Evolutionary conservation across 177 flowering plant genomes (phyloP).

Genomic region (Telopea speciosissima): DNA sequence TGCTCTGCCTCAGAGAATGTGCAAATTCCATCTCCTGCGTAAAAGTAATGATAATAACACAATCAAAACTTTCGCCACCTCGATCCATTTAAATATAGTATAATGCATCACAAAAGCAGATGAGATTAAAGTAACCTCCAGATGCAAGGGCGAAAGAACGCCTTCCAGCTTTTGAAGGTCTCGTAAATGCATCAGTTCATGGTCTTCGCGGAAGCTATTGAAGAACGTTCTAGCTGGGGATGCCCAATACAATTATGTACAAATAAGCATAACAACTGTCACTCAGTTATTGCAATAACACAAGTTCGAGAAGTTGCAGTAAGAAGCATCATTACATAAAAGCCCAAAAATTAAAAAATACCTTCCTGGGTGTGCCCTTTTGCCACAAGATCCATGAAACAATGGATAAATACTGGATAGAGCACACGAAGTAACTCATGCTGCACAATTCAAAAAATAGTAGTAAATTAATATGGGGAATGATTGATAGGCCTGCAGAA

Average conservation of each 20-base stretch:
- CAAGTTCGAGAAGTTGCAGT: neutral
- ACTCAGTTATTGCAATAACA: neutral
- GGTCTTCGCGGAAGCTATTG: slow-evolving; percentile 86
- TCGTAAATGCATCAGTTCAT: slow-evolving; percentile 74
- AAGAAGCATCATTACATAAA: slow-evolving; percentile 1
- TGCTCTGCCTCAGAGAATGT: slow-evolving; percentile 73
- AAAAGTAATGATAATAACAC: neutral
- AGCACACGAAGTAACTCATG: slow-evolving; percentile 93
- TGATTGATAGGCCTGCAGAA: neutral
- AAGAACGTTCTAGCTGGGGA: slow-evolving; percentile 73
- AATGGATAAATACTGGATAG: slow-evolving; percentile 92
- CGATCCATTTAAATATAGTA: neutral
- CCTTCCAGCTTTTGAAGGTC: slow-evolving; percentile 95
- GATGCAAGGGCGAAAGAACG: slow-evolving; percentile 83
- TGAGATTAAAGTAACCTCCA: slow-evolving; percentile 51
- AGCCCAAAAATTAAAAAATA: slow-evolving; percentile 12
- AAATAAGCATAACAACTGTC: neutral
- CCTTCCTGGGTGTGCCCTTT: slow-evolving; percentile 87
- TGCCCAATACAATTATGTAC: slow-evolving; percentile 6
- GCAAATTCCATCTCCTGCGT: slow-evolving; percentile 97
- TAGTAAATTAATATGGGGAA: neutral
- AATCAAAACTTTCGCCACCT: neutral
- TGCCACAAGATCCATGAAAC: slow-evolving; percentile 93
- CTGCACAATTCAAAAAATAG: slow-evolving; percentile 36
- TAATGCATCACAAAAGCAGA: neutral